Evolutionary conservation across 1,284 basidiomycete species (phyloP), one percentile per base, ranked within the genome.

Genomic region (Grifola frondosa): DNA sequence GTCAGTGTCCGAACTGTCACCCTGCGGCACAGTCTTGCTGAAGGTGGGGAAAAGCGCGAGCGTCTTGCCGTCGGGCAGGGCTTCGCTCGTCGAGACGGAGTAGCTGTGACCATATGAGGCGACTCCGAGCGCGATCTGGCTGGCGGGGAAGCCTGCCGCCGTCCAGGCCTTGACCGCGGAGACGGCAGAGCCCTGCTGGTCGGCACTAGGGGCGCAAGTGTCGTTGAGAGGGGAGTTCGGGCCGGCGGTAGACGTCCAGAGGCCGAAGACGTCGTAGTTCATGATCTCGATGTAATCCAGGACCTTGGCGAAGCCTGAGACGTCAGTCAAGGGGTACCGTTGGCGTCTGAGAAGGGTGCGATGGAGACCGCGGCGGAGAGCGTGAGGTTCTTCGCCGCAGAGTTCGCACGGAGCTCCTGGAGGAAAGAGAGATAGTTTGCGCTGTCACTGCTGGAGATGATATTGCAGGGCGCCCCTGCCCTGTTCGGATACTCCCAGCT

Each of bases 401-500:
- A 52, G 35, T 48, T 44, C 15, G 37, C 28, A 41, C 81, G 71
- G 20, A 85, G 69, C 23, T 70, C 63, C 46, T 74, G 63, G 33
- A 85, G 68, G 69, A 84, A 80, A 11, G 65, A 48, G 37, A 85
- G 71, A 59, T 68, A 62, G 57, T 84, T 83, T 37, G 74, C 73
- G 4, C 81, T 78, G 62, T 95, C 91, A 37, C 69, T 52, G 1
- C 67, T 44, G 2, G 78, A 77, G 53, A 81, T 72, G 2, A 63
- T 63, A 64, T 93, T 93, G 56, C 84, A 87, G 8, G 75, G 75
- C 3, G 83, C 73, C 31, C 87, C 88, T 40, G 70, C 66, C 12
- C 71, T 69, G 42, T 74, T 78, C 6, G 90, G 90, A 60, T 90
- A 91, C 61, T 91, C 90, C 90, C 89, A 93, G 62, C 90, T 91